Base-by-base conservation (phyloP, 192 early-diverging fungal genomes). In the Coemansia furcata region DNA sequence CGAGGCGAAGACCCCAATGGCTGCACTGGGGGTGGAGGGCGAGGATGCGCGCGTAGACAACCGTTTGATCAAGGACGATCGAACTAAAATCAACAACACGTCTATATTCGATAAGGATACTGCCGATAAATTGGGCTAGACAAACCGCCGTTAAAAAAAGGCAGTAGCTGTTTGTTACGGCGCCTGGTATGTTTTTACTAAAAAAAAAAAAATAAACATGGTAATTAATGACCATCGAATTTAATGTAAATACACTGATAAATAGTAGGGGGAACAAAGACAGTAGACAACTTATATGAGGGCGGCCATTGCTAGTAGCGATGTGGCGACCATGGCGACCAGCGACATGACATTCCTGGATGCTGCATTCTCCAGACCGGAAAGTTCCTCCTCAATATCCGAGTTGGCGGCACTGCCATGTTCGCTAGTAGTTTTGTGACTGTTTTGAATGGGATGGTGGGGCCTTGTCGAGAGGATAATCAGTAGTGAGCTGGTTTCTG, bases 1-100 rank as follows among this genome's bases (percentile, higher is more conserved):
- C 43, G 95, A 96, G 23, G 97, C 97, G 17, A 89, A 95, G 70
- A 94, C 89, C 0, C 95, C 95, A 3, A 83, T 87, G 43, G 89
- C 94, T 68, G 90, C 84, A 5, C 64, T 99, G 52, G 92, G 91
- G 37, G 89, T 99, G 65, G 97, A 99, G 79, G 95, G 95, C 36
- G 95, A 94, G 29, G 97, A 99, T 72, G 85, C 91, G 19, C 89
- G 97, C 62, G 76, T 93, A 64, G 88, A 91, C 60, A 77, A 76
- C 60, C 85, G 87, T 74, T 86, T 87, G 68, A 61, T 85, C 63
- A 87, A 85, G 62, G 86, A 87, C 68, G 85, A 85, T 33, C 79
- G 86, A 37, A 57, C 68, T 19, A 84, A 80, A 54, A 30, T 30
- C 29, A 55, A 11, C 14, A 19, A 19, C 29, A 33, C 26, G 21